Base-by-base conservation (phyloP, 75 land plant genomes). In the Pseudotsuga menziesii region DNA sequence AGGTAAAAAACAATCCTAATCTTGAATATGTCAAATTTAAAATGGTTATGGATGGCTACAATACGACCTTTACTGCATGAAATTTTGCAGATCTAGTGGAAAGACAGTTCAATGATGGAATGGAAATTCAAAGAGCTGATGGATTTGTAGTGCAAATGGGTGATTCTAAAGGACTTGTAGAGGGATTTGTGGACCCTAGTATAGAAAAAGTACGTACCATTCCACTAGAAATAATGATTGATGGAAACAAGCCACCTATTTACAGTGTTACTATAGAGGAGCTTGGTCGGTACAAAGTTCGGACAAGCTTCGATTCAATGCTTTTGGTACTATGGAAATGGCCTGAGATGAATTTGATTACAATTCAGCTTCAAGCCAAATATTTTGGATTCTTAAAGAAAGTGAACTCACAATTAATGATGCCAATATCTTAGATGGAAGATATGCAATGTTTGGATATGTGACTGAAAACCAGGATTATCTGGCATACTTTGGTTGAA, bases 91-190 rank as follows among this genome's bases (percentile, higher is more conserved):
- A 97, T 73, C 81, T 97, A 54, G 99, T 97, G 36, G 91, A 97
- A 82, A 81, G 99, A 73, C 98, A 89, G 63, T 97, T 97, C 83
- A 94, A 97, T 75, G 96, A 97, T 85, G 98, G 98, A 80, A 95
- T 97, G 98, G 99, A 97, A 79, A 97, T 97, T 73, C 99, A 97
- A 83, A 85, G 98, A 97, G 99, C 99, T 56, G 99, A 97, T 89
- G 99, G 99, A 2, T 97, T 95, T 85, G 99, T 97, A 9, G 99
- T 97, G 36, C 99, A 97, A 80, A 97, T 92, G 23, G 99, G 99
- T 36, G 99, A 97, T 81, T 98, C 99, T 16, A 96, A 89, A 62
- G 99, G 99, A 27, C 99, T 98, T 58, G 90, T 96, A 58, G 99
- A 97, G 25, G 99, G 99, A 23, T 97, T 97, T 82, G 91, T 97